Percentiles rank a stretch among this genome's conserved stretches.
Conservation (phyloP, 768 basidiomycete species). For the Tulasnella sp. region DNA sequence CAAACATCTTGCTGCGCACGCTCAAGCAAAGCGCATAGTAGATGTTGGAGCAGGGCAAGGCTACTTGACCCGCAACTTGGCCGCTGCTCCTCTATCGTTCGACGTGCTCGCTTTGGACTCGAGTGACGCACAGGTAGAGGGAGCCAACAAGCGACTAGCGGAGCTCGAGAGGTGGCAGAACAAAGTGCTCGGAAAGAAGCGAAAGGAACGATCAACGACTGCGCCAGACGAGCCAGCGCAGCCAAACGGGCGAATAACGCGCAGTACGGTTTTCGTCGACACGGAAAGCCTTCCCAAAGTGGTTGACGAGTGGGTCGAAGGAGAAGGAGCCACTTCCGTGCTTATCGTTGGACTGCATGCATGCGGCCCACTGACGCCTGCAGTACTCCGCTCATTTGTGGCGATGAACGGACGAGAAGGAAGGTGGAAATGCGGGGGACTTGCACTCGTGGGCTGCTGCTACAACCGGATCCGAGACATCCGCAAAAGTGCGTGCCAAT, state of each 20-base stretch:
- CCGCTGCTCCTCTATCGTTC: conserved; percentile 2
- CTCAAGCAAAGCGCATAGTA: conserved; percentile 7
- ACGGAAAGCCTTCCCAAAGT: conserved; percentile 1
- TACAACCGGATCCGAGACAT: conserved; percentile 53
- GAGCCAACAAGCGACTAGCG: conserved; percentile 12
- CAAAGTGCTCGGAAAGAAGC: conserved; percentile 2
- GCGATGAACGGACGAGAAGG: conserved; percentile 7
- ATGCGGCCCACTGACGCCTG: conserved; percentile 18
- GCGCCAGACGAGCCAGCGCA: background rate
- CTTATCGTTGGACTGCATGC: conserved; percentile 18
- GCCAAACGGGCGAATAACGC: conserved; percentile 1
- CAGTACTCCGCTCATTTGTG: conserved; percentile 17
- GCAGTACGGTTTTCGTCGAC: conserved; percentile 10
- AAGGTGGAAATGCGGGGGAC: conserved; percentile 26
- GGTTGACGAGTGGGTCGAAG: conserved; percentile 14
- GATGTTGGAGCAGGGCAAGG: conserved; percentile 20
- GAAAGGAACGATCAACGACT: background rate
- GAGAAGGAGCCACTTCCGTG: background rate
- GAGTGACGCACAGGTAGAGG: conserved; percentile 11
- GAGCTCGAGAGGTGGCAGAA: conserved; percentile 14
- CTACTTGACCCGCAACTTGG: conserved; percentile 17
- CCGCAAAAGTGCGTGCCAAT: conserved; percentile 30
- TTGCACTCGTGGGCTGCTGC: conserved; percentile 63
- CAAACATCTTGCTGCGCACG: background rate
- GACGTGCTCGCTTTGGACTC: conserved; percentile 18